Evolutionary conservation across 176 grass and related monocot species (phyloP).

Genomic region (Triticum aestivum): IWGSC_CS_RefSeq_v2.1 NC_057799.1:108134096-108134595

Average conservation of each 20-base stretch:
- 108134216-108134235: neutral
- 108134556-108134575: neutral
- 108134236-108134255: neutral
- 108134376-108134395: neutral
- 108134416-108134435: neutral
- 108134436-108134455: constrained; percentile 1
- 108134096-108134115: neutral
- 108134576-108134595: constrained; percentile 24
- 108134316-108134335: constrained; percentile 83
- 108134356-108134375: constrained; percentile 32
- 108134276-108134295: constrained; percentile 70
- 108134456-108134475: constrained; percentile 92
- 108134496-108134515: constrained; percentile 95
- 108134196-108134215: neutral
- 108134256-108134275: constrained; percentile 80
- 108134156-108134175: neutral
- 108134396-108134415: neutral
- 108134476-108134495: constrained; percentile 75
- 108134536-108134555: constrained; percentile 75
- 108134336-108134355: constrained; percentile 91
- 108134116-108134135: constrained; percentile 8
- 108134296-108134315: constrained; percentile 88
- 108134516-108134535: constrained; percentile 92
- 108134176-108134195: neutral
- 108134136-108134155: no score